Percentiles rank a stretch among this genome's conserved stretches.
phyloP scores from a whole-genome alignment of 2,329 filamentous ascomycete genomes.

The Fusarium protoensiforme region DNA sequence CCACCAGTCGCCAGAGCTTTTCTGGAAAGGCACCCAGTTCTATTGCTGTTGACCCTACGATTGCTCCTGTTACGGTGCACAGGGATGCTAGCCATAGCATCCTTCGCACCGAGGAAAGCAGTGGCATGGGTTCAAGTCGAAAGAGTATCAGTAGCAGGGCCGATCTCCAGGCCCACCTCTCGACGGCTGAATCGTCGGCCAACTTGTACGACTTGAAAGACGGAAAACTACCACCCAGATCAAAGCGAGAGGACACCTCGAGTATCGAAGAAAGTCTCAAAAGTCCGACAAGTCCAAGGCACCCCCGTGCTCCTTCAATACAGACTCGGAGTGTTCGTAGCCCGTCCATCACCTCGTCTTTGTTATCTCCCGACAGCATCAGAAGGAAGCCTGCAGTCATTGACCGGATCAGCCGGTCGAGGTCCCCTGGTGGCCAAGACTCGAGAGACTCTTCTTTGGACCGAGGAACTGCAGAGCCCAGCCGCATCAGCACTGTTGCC shows the following conservation, averaged over 20 bases:
- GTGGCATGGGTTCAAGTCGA: slow-evolving; percentile 50
- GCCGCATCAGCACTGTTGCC: slow-evolving; percentile 67
- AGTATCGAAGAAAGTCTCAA: slow-evolving; percentile 61
- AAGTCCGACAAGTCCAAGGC: slow-evolving; percentile 58
- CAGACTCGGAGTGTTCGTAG: slow-evolving; percentile 51
- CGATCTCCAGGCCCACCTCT: slow-evolving; percentile 53
- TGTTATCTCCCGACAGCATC: slow-evolving; percentile 52
- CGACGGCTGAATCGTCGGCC: slow-evolving; percentile 49
- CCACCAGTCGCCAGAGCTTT: slow-evolving; percentile 53
- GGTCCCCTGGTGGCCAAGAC: slow-evolving; percentile 53
- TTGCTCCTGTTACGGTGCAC: slow-evolving; percentile 63
- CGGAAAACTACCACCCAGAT: slow-evolving; percentile 47
- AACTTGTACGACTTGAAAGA: slow-evolving; percentile 54
- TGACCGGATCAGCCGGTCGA: slow-evolving; percentile 63
- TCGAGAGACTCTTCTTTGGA: slow-evolving; percentile 71
- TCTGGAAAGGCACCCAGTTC: slow-evolving; percentile 56
- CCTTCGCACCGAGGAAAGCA: slow-evolving; percentile 56
- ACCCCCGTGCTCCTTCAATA: slow-evolving; percentile 48
- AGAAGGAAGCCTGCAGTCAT: slow-evolving; percentile 63
- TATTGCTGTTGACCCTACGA: slow-evolving; percentile 55
- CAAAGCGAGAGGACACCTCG: slow-evolving; percentile 56
- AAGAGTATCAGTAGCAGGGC: slow-evolving; percentile 56
- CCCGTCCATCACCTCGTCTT: slow-evolving; percentile 49
- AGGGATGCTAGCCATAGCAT: slow-evolving; percentile 58
- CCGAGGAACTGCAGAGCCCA: slow-evolving; percentile 66